Evolutionary conservation across 768 basidiomycete genomes (phyloP), one percentile per base, ranked within the genome.

Genomic region (Amanita pallidorosea): DNA sequence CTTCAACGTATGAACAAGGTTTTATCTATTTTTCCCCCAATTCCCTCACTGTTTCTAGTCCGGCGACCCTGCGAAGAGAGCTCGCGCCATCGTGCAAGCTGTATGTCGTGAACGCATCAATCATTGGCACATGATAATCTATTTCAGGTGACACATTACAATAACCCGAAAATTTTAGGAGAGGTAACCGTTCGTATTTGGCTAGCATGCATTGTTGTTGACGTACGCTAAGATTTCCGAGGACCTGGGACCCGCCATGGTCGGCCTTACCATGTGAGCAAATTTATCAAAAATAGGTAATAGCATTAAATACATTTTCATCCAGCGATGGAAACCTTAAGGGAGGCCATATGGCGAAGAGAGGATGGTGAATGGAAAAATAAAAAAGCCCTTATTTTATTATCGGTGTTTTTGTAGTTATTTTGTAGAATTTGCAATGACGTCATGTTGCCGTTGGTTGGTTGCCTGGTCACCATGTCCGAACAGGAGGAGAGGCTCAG

Each of bases 41-140:
- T 44, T 37, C 35, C 46, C 9, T 52, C 22, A 27, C 49, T 48
- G 42, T 23, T 17, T 25, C 8, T 54, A 94, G 83, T 93, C 93
- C 40, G 89, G 85, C 45, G 86, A 98, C 63, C 92, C 96, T 18
- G 90, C 85, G 37, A 94, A 92, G 65, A 82, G 92, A 45, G 96
- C 96, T 5, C 81, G 83, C 45, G 94, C 96, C 7, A 94, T 98
- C 58, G 96, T 99, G 22, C 92, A 97, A 70, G 90, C 96, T 36
- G 92, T 94, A 60, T 59, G 69, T 52, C 55, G 57, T 29, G 20
- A 20, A 43, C 23, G 27, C 36, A 51, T 47, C 48, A 25, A 18
- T 20, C 20, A 22, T 20, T 46, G 45, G 33, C 22, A 25, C 50
- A 9, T 36, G 57, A 52, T 31, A 53, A 52, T 34, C 47, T n/a